A percentile compares a stretch with the other conserved stretches of the same genome.
Conservation (phyloP, 2,329 filamentous ascomycete genomes). For the Epichloe aotearoae region DNA sequence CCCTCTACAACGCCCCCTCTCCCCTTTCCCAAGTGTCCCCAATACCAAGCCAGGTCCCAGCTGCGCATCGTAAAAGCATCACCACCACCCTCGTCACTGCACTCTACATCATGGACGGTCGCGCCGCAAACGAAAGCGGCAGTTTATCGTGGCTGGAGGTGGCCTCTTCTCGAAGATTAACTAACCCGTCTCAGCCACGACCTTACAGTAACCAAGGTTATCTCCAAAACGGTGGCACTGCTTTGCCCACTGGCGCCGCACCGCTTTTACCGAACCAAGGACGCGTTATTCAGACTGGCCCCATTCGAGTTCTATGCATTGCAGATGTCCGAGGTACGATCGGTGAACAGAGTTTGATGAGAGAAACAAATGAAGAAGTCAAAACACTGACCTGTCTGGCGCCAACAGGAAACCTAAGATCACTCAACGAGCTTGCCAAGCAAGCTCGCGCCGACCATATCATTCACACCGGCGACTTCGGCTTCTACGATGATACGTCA, state of each 20-base stretch:
- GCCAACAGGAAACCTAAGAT: slow-evolving; percentile 78
- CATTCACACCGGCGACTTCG: slow-evolving; percentile 97
- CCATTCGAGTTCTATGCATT: slow-evolving; percentile 55
- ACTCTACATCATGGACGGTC: slow-evolving; percentile 2
- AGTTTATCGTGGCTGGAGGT: background rate
- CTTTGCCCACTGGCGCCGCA: slow-evolving; percentile 44
- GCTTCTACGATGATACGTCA: slow-evolving; percentile 95
- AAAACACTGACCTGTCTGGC: background rate
- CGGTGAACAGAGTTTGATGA: background rate
- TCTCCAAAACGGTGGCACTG: slow-evolving; percentile 48
- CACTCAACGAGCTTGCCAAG: slow-evolving; percentile 90
- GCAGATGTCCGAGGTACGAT: slow-evolving; percentile 54
- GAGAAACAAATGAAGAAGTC: background rate
- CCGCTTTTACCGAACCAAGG: slow-evolving; percentile 56
- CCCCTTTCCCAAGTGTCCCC: slow-evolving; percentile 1
- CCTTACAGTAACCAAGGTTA: slow-evolving; percentile 41
- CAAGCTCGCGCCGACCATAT: slow-evolving; percentile 93
- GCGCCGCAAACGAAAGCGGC: background rate
- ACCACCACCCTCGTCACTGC: background rate
- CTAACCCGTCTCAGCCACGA: slow-evolving; percentile 23
- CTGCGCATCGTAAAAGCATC: slow-evolving; percentile 1
- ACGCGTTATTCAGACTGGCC: slow-evolving; percentile 50
- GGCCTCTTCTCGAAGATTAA: slow-evolving; percentile 7
- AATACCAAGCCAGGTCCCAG: background rate
- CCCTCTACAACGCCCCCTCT: slow-evolving; percentile 5